phyloP scores from a whole-genome alignment of 2,329 filamentous ascomycete genomes.

The Trichoderma sp. region DNA sequence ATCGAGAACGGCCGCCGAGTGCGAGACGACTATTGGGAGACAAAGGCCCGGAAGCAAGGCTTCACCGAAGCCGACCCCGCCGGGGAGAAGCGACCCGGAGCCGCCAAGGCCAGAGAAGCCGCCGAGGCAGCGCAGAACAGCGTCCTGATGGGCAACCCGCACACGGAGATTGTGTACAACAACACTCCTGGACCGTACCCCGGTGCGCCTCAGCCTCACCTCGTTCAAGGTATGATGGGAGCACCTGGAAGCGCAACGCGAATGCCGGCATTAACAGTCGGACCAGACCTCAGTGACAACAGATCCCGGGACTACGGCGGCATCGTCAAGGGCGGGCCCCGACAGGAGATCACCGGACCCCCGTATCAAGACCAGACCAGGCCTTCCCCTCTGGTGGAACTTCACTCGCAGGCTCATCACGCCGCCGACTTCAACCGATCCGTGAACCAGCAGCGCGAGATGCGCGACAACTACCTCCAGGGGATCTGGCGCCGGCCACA shows the following conservation, averaged over 20 bases:
- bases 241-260: slow-evolving; percentile 67
- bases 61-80: slow-evolving; percentile 97
- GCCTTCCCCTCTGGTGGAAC: slow-evolving; percentile 72
- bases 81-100: slow-evolving; percentile 93
- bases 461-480: slow-evolving; percentile 78
- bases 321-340: slow-evolving; percentile 74
- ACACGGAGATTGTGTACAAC: slow-evolving; percentile 87
- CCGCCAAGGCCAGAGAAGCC: slow-evolving; percentile 83
- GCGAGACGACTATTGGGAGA: slow-evolving; percentile 98
- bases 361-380: slow-evolving; percentile 87
- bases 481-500: slow-evolving; percentile 82
- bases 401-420: slow-evolving; percentile 83
- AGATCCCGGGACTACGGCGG: slow-evolving; percentile 79
- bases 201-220: slow-evolving; percentile 66
- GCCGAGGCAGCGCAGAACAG: slow-evolving; percentile 66
- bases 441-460: slow-evolving; percentile 76
- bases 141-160: slow-evolving; percentile 65
- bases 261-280: slow-evolving; percentile 82
- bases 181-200: slow-evolving; percentile 69
- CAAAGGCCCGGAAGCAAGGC: slow-evolving; percentile 93
- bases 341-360: slow-evolving; percentile 86
- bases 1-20: slow-evolving; percentile 88
- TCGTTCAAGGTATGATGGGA: slow-evolving; percentile 72
- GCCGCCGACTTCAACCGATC: slow-evolving; percentile 89
- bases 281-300: slow-evolving; percentile 75